Evolutionary conservation across 352 stramenopile genomes (phyloP).

Genomic region (Saprolegnia diclina): DNA sequence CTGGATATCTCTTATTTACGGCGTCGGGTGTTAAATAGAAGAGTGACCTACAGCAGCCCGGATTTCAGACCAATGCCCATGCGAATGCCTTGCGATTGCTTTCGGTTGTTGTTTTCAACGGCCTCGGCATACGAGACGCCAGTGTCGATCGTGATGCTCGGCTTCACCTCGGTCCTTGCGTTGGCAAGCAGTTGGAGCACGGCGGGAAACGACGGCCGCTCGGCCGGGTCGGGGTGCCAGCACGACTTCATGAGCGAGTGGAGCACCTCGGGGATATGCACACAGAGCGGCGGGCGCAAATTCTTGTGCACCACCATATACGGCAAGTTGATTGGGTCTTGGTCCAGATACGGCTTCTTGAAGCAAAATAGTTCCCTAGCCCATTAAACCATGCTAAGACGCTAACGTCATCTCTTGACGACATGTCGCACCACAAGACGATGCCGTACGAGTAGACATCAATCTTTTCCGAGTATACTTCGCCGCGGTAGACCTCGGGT

Average conservation of each 20-base stretch:
- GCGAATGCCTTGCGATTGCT: slow-evolving; percentile 16
- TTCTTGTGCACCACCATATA: slow-evolving; percentile 74
- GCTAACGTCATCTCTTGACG: background rate
- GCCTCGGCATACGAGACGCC: slow-evolving; percentile 38
- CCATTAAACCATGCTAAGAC: background rate
- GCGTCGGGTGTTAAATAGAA: slow-evolving; percentile 19
- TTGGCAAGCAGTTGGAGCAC: slow-evolving; percentile 60
- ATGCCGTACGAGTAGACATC: slow-evolving; percentile 81
- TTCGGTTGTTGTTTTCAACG: slow-evolving; percentile 15
- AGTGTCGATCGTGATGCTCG: slow-evolving; percentile 50
- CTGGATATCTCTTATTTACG: no score
- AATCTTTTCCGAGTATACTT: slow-evolving; percentile 82
- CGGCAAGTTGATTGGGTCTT: slow-evolving; percentile 68
- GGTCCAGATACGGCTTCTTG: slow-evolving; percentile 75
- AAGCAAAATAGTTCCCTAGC: slow-evolving; percentile 74
- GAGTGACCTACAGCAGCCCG: slow-evolving; percentile 1
- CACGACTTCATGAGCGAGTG: slow-evolving; percentile 60
- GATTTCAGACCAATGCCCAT: slow-evolving; percentile 26
- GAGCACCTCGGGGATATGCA: slow-evolving; percentile 63
- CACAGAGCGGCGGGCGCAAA: slow-evolving; percentile 50
- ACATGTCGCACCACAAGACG: slow-evolving; percentile 53
- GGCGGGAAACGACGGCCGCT: slow-evolving; percentile 51
- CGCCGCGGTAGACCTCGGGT: slow-evolving; percentile 74
- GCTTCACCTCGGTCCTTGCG: slow-evolving; percentile 46
- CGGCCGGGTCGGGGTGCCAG: slow-evolving; percentile 49